A percentile compares a stretch with the other conserved stretches of the same genome.
These are phyloP conservation scores for Cenchrus purpureus DNA, from an alignment of 176 grass and related monocot species.

Conservation along the genomic window DNA sequence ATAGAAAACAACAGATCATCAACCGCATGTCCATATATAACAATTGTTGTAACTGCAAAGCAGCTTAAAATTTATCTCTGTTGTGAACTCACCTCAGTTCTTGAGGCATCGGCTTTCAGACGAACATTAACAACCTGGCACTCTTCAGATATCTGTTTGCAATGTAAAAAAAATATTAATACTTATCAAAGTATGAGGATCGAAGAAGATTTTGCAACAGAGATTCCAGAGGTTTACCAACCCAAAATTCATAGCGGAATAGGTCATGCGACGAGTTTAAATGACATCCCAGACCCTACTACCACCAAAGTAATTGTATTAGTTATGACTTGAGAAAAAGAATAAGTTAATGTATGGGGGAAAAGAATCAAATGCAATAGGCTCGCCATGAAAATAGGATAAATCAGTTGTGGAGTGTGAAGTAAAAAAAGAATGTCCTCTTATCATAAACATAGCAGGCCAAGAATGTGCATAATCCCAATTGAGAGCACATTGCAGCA, in stretches of 20 bases:
- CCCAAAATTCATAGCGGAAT: conserved; percentile 98
- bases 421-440: conserved; percentile 1
- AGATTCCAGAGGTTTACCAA: conserved; percentile 75
- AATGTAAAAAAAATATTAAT: conserved; percentile 38
- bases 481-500: background rate
- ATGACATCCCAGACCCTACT: conserved; percentile 88
- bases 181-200: conserved; percentile 24
- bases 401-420: background rate
- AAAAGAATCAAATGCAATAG: background rate
- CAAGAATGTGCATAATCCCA: conserved; percentile 28
- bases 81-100: conserved; percentile 65
- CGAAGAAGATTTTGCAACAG: conserved; percentile 28
- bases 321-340: conserved; percentile 25
- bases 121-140: conserved; percentile 91
- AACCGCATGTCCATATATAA: too few species aligned
- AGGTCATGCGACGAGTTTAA: conserved; percentile 89
- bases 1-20: too few species aligned
- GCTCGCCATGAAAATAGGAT: conserved; percentile 13
- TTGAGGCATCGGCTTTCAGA: conserved; percentile 74
- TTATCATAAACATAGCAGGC: conserved; percentile 20
- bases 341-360: background rate
- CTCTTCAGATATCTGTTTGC: conserved; percentile 80
- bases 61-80: background rate
- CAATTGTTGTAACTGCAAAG: background rate
- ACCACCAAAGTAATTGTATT: conserved; percentile 40